A percentile compares a stretch with the other conserved stretches of the same genome.
Evolutionary conservation across 208 protist genomes (phyloP).

Genomic region (Acanthamoeba healyi): DNA sequence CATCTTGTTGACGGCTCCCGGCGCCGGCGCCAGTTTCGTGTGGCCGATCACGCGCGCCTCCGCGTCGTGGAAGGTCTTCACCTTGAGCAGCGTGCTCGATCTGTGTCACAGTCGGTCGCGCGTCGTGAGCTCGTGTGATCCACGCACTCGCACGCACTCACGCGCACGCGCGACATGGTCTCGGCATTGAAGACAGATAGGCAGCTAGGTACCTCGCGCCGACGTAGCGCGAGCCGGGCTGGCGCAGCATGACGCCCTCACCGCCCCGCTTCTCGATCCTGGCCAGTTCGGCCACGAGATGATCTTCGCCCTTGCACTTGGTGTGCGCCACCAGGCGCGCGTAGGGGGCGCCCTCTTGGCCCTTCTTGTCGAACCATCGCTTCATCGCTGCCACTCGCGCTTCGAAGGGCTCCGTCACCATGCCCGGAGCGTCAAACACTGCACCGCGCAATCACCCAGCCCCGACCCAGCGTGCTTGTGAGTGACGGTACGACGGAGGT

Average conservation of each 20-base stretch:
- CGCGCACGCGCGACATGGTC: too few relatives aligned
- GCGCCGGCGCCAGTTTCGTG: constrained; percentile 78
- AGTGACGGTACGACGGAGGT: not conserved
- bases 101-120: constrained; percentile 54
- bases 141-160: too few relatives aligned
- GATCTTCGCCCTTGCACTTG: constrained; percentile 80
- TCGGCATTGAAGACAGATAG: too few relatives aligned
- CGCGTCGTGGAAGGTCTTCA: constrained; percentile 88
- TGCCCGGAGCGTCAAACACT: constrained; percentile 82
- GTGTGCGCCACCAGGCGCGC: not conserved
- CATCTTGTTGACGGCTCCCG: constrained; percentile 84
- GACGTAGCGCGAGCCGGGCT: constrained; percentile 85
- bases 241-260: constrained; percentile 89
- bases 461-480: not conserved
- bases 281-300: constrained; percentile 79
- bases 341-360: not conserved
- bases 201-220: not conserved
- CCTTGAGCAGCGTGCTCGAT: constrained; percentile 76
- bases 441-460: not conserved
- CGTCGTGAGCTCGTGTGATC: not conserved
- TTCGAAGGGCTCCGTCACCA: constrained; percentile 78
- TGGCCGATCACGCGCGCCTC: constrained; percentile 87
- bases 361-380: constrained; percentile 63
- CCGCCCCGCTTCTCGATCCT: constrained; percentile 81
- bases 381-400: constrained; percentile 76